A percentile compares a stretch with the other conserved stretches of the same genome.
These are phyloP conservation scores for Zygosaccharomyces siamensis DNA, from an alignment of 805 yeast genomes.

Conservation along the genomic window DNA sequence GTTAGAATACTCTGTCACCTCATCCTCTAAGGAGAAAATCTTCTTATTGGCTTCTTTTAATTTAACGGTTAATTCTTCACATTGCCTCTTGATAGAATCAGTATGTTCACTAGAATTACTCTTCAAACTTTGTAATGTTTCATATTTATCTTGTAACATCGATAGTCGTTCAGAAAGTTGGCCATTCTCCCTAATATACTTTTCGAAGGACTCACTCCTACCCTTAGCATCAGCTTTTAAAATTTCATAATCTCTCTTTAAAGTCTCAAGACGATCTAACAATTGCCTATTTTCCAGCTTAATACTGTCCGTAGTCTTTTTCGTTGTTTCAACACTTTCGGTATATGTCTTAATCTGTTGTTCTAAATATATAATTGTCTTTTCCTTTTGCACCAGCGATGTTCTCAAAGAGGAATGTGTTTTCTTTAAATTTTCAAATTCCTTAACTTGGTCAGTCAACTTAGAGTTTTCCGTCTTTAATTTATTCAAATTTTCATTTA, in stretches of 20 bases:
- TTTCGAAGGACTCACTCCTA: constrained; percentile 36
- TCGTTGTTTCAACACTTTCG: constrained; percentile 24
- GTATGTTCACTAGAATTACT: constrained; percentile 41
- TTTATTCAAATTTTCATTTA: constrained; percentile 14
- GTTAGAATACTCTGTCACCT: constrained; percentile 67
- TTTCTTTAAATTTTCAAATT: constrained; percentile 19
- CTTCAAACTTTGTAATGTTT: constrained; percentile 36
- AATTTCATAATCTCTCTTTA: constrained; percentile 38
- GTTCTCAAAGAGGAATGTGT: constrained; percentile 21
- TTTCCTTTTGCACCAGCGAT: constrained; percentile 34
- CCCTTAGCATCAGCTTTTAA: constrained; percentile 38
- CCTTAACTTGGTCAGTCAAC: constrained; percentile 20
- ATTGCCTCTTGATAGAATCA: constrained; percentile 55
- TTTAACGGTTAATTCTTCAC: constrained; percentile 66
- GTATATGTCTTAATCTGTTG: constrained; percentile 40
- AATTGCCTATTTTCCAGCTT: constrained; percentile 35
- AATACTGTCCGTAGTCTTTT: constrained; percentile 27
- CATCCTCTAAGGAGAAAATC: constrained; percentile 71
- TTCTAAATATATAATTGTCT: constrained; percentile 37
- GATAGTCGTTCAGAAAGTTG: constrained; percentile 39
- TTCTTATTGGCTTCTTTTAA: constrained; percentile 58
- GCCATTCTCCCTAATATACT: constrained; percentile 39
- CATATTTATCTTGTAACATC: constrained; percentile 38
- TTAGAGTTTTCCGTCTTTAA: constrained; percentile 18
- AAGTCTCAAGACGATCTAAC: constrained; percentile 26